These are phyloP conservation scores for Camptophora hylomeconis DNA, from an alignment of 2,329 filamentous ascomycete species.

Conservation along the genomic window DNA sequence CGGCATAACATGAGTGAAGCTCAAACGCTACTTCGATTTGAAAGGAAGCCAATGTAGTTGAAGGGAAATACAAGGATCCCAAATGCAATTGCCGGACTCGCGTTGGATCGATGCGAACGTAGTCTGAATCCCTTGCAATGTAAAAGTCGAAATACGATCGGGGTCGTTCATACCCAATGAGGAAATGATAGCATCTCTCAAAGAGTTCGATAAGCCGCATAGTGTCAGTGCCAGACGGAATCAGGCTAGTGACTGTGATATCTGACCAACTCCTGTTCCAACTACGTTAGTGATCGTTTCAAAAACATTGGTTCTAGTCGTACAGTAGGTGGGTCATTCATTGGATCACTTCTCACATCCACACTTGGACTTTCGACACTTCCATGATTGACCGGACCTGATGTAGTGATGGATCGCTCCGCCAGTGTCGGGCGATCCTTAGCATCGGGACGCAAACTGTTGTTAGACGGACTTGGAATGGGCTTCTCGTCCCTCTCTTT, in stretches of 20 bases:
- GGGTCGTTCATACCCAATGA: too few relatives aligned
- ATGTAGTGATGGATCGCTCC: constrained; percentile 55
- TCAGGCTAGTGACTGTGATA: constrained; percentile 5
- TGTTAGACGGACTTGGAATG: not conserved
- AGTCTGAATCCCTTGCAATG: too few relatives aligned
- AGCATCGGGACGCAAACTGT: constrained; percentile 11
- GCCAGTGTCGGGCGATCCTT: constrained; percentile 44
- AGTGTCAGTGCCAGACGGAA: too few relatives aligned
- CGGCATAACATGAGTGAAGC: too few relatives aligned
- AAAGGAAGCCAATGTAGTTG: too few relatives aligned
- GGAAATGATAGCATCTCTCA: too few relatives aligned
- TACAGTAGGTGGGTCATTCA: constrained; percentile 19
- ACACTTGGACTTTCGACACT: constrained; percentile 51
- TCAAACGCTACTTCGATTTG: too few relatives aligned
- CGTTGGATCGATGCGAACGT: too few relatives aligned
- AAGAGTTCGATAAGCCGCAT: too few relatives aligned
- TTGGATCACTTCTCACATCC: constrained; percentile 47
- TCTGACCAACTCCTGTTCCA: constrained; percentile 1
- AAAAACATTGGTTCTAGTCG: constrained; percentile 1
- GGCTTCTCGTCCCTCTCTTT: not conserved
- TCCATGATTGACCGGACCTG: constrained; percentile 43
- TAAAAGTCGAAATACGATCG: too few relatives aligned
- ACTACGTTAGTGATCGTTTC: constrained; percentile 5
- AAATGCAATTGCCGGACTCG: too few relatives aligned
- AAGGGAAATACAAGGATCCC: too few relatives aligned